A percentile compares a stretch with the other conserved stretches of the same genome.
Evolutionary conservation across 1,139 yeast species (phyloP).

Genomic region (Magnusiomyces ingens): DNA sequence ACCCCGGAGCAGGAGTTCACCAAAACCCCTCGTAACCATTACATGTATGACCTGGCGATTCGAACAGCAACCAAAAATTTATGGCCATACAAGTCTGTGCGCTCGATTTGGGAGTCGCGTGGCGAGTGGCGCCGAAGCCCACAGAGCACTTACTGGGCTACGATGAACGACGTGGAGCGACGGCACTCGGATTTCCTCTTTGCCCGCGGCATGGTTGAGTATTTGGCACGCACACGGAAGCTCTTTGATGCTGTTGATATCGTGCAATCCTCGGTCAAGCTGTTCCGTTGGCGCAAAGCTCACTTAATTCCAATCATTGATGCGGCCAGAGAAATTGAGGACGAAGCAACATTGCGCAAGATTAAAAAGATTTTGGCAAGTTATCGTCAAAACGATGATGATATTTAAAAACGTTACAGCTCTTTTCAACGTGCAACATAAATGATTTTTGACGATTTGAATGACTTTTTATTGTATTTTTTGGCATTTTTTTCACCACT

Average conservation of each 20-base stretch:
- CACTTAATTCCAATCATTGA: slow-evolving; percentile 25
- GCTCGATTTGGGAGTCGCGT: slow-evolving; percentile 66
- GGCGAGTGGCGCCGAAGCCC: slow-evolving; percentile 60
- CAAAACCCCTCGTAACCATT: slow-evolving; percentile 43
- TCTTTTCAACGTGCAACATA: no score
- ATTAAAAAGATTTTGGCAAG: slow-evolving; percentile 10
- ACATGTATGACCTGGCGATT: slow-evolving; percentile 56
- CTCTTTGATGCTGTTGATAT: slow-evolving; percentile 66
- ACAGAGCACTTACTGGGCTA: slow-evolving; percentile 35
- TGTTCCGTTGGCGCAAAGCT: slow-evolving; percentile 57
- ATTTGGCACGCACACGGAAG: slow-evolving; percentile 46
- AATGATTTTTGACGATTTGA: no score
- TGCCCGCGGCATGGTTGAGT: slow-evolving; percentile 56
- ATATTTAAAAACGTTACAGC: background rate
- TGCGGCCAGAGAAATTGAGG: slow-evolving; percentile 38
- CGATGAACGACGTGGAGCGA: slow-evolving; percentile 37
- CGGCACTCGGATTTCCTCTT: slow-evolving; percentile 56
- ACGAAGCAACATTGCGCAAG: slow-evolving; percentile 34
- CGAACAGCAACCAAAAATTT: slow-evolving; percentile 55
- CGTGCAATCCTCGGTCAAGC: slow-evolving; percentile 57
- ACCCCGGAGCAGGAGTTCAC: slow-evolving; percentile 23
- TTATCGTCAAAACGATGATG: slow-evolving; percentile 6
- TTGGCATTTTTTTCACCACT: no score
- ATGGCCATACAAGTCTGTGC: slow-evolving; percentile 49
- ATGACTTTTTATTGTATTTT: no score